phyloP scores from a whole-genome alignment of 1,284 basidiomycete genomes.

The Marasmius tenuissimus region DNA sequence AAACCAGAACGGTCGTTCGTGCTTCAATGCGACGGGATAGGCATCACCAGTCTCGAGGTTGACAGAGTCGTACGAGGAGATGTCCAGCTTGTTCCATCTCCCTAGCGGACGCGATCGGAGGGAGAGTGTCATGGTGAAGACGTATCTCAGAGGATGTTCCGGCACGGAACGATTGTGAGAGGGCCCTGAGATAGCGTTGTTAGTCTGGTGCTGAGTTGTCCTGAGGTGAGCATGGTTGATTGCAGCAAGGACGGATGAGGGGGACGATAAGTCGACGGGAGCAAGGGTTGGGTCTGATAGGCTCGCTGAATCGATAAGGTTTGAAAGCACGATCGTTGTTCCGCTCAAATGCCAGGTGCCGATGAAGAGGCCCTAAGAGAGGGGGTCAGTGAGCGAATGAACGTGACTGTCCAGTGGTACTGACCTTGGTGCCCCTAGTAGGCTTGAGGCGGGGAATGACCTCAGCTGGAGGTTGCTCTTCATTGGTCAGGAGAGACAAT shows the following conservation, averaged over 20 bases:
- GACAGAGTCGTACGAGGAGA: conserved; percentile 74
- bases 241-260: conserved; percentile 2
- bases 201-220: conserved; percentile 1
- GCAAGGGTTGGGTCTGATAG: conserved; percentile 19
- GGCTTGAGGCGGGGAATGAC: conserved; percentile 80
- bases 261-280: conserved; percentile 6
- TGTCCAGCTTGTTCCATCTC: conserved; percentile 87
- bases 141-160: conserved; percentile 49
- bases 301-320: conserved; percentile 56
- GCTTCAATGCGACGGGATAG: conserved; percentile 70
- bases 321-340: conserved; percentile 57
- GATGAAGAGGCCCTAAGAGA: conserved; percentile 60
- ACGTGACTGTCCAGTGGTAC: background rate
- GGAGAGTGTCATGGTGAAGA: conserved; percentile 83
- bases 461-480: conserved; percentile 71
- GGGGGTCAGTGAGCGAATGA: background rate
- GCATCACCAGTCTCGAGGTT: conserved; percentile 76
- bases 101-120: conserved; percentile 81
- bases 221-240: background rate
- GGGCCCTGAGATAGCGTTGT: background rate
- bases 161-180: conserved; percentile 1
- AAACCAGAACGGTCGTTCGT: conserved; percentile 91
- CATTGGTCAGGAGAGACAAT: conserved; percentile 84
- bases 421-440: conserved; percentile 73
- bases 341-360: conserved; percentile 69